Evolutionary conservation across 73 alveolate species (phyloP), one percentile per base, ranked within the genome.

Genomic region (Paraurostyla sp.): DNA sequence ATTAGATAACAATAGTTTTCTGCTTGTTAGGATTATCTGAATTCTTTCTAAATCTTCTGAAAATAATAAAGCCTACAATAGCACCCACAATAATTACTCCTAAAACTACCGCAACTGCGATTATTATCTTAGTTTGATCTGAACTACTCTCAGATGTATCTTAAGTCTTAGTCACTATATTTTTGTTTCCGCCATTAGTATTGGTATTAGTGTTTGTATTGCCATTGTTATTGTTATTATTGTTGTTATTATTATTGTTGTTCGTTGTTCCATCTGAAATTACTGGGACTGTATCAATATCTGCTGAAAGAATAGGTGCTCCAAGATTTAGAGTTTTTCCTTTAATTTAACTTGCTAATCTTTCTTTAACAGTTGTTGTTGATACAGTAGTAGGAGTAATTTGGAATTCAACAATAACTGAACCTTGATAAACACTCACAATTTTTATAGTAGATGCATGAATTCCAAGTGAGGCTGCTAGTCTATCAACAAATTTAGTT

Each of bases 401-500:
- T 7, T 6, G 3, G 78, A 49, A 76, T 0, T 86, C 65, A 0
- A 87, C 86, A 6, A 87, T 76, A 36, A 80, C 90, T 0, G 96
- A 91, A 0, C 96, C 96, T 30, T 30, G 51, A 18, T 49, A 30
- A 32, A 87, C 94, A 0, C 87, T 60, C 2, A 86, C 96, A 0
- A 91, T 52, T 76, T 88, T 86, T 36, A 91, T 88, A 27, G 59
- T 87, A 25, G 86, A 52, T 0, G 86, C 68, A 46, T 69, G 93
- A 41, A 91, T 91, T 0, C 91, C 92, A 0, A 91, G 73, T 2
- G 76, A 20, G 20, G 90, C 63, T 9, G 96, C 90, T 0, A 91
- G 85, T 76, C 87, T 73, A 36, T 91, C 96, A 6, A 80, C 63
- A 30, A 91, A 91, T 2, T 30, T 40, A 27, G 92, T 60, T 0